Conservation (phyloP, 176 grass and related monocot genomes). For the Sorghum bicolor region Sorghum_bicolor_NCBIv3 NC_012872.2:4446501-4447000, state of each 20-base stretch:
- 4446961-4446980: conserved; percentile 99
- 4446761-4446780: conserved; percentile 62
- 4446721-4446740: conserved; percentile 24
- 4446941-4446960: conserved; percentile 90
- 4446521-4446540: conserved; percentile 49
- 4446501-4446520: neutral
- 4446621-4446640: neutral
- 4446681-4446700: neutral
- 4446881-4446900: conserved; percentile 84
- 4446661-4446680: neutral
- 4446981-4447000: conserved; percentile 50
- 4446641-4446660: neutral
- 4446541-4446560: conserved; percentile 16
- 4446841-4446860: conserved; percentile 92
- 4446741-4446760: conserved; percentile 35
- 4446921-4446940: conserved; percentile 80
- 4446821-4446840: conserved; percentile 83
- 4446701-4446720: conserved; percentile 17
- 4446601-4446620: neutral
- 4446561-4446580: conserved; percentile 27
- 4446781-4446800: conserved; percentile 90
- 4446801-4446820: conserved; percentile 81
- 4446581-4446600: conserved; percentile 30
- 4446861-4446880: conserved; percentile 88
- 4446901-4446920: conserved; percentile 79